phyloP scores from a whole-genome alignment of 805 yeast species.

The Spathaspora hagerdaliae region DNA sequence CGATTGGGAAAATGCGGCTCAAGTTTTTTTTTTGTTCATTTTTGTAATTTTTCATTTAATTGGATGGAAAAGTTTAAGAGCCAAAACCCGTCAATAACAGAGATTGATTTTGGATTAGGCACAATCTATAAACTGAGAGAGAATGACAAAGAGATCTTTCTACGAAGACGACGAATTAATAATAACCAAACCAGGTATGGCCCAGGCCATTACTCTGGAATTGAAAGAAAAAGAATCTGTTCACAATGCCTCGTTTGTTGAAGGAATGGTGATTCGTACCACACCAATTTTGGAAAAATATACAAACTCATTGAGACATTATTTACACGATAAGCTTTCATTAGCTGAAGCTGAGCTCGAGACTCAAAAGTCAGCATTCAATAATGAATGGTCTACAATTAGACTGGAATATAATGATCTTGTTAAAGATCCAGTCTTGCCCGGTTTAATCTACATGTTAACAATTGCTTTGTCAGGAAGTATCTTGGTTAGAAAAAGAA shows the following conservation, averaged over 20 bases:
- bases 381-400: slow-evolving; percentile 37
- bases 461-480: slow-evolving; percentile 57
- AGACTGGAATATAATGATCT: slow-evolving; percentile 25
- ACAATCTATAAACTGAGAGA: background rate
- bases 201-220: slow-evolving; percentile 28
- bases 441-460: slow-evolving; percentile 49
- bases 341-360: slow-evolving; percentile 39
- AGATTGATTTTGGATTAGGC: too few species aligned
- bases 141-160: slow-evolving; percentile 37
- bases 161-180: slow-evolving; percentile 50
- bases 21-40: background rate
- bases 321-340: slow-evolving; percentile 33
- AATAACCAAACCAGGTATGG: slow-evolving; percentile 47
- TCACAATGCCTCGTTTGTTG: slow-evolving; percentile 36
- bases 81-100: background rate
- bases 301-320: slow-evolving; percentile 36
- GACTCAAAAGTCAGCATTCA: slow-evolving; percentile 44
- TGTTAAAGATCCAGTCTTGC: slow-evolving; percentile 53
- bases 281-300: slow-evolving; percentile 44
- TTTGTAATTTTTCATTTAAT: background rate
- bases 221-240: slow-evolving; percentile 36
- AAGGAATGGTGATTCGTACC: slow-evolving; percentile 54
- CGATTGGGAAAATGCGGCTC: background rate
- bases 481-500: slow-evolving; percentile 44
- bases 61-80: slow-evolving; percentile 3